A percentile compares a stretch with the other conserved stretches of the same genome.
Evolutionary conservation across 208 protist genomes (phyloP).

Genomic region (Wallacemonas sp.): DNA sequence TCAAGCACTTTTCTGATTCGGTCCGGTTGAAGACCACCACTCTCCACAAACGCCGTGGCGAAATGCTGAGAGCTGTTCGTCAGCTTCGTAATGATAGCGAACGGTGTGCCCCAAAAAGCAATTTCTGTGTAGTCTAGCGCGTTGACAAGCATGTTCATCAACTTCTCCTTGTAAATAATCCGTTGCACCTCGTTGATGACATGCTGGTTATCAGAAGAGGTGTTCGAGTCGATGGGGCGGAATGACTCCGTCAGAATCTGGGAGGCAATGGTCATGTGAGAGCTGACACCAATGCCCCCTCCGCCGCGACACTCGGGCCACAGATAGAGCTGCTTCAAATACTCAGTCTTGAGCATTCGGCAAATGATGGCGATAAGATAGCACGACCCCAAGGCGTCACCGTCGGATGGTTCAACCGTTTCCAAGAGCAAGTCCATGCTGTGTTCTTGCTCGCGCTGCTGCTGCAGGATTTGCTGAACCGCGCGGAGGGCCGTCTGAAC

Average conservation of each 20-base stretch:
- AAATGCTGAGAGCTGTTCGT: slow-evolving; percentile 76
- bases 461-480: slow-evolving; percentile 64
- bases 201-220: slow-evolving; percentile 46
- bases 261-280: slow-evolving; percentile 75
- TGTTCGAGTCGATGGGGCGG: slow-evolving; percentile 32
- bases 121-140: slow-evolving; percentile 83
- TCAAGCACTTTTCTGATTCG: slow-evolving; percentile 80
- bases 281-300: slow-evolving; percentile 73
- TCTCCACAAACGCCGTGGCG: slow-evolving; percentile 83
- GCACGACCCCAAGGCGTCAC: slow-evolving; percentile 29
- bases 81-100: slow-evolving; percentile 84
- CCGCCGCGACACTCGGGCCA: slow-evolving; percentile 87
- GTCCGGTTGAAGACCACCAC: slow-evolving; percentile 73
- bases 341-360: slow-evolving; percentile 66
- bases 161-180: slow-evolving; percentile 70
- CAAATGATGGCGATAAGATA: slow-evolving; percentile 69
- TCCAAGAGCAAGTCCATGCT: slow-evolving; percentile 68
- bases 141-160: slow-evolving; percentile 80
- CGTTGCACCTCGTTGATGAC: slow-evolving; percentile 57
- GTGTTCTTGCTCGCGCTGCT: slow-evolving; percentile 51
- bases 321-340: slow-evolving; percentile 72
- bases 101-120: slow-evolving; percentile 78
- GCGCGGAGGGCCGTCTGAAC: slow-evolving; percentile 75
- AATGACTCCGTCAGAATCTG: slow-evolving; percentile 78
- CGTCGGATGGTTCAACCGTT: slow-evolving; percentile 39